Conservation (phyloP, 495 filamentous ascomycete species). For the Neurospora sp. region DNA sequence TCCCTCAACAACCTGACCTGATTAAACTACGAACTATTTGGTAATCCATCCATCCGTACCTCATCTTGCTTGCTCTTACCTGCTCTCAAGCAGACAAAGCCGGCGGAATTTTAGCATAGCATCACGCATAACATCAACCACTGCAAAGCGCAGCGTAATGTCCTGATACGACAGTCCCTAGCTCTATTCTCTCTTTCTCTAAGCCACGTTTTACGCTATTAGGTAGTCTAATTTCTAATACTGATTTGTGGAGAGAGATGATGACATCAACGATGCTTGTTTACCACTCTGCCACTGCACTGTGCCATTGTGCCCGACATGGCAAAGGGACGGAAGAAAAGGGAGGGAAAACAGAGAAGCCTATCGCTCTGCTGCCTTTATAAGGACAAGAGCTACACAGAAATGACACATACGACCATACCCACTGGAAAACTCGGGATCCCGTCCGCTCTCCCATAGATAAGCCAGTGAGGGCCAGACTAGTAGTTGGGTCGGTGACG, state of each 20-base stretch:
- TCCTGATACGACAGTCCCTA: background rate
- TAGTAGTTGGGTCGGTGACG: background rate
- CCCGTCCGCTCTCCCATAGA: background rate
- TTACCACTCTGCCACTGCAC: background rate
- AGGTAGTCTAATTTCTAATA: background rate
- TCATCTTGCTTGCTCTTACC: background rate
- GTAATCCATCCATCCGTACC: background rate
- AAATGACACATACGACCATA: background rate
- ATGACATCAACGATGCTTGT: background rate
- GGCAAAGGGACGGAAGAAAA: no score
- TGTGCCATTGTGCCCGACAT: no score
- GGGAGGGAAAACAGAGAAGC: no score
- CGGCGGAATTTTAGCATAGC: background rate
- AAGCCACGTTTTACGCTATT: background rate
- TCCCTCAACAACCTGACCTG: background rate
- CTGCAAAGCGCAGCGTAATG: background rate
- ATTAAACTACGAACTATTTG: background rate
- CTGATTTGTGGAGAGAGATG: no score
- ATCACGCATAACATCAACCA: background rate
- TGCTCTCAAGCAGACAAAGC: background rate
- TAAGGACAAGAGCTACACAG: accelerated
- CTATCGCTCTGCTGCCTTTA: background rate
- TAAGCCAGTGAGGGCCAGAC: background rate
- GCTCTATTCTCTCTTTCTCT: no score
- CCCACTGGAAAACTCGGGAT: background rate